Conservation (phyloP, 129 eudicot genomes). For the Chrysanthemum makinoi region DNA sequence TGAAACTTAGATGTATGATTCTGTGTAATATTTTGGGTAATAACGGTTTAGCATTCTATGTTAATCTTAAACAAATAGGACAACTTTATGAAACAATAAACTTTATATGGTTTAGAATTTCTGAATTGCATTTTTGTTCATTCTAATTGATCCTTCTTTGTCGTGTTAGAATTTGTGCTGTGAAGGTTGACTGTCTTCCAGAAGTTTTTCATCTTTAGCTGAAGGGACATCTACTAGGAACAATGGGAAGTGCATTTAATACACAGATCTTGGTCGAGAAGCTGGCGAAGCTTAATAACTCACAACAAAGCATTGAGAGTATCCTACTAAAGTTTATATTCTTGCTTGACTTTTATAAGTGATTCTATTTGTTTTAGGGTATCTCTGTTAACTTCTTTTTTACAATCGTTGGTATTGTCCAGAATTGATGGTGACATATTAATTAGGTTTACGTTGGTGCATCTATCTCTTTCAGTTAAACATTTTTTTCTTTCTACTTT, state of each 20-base stretch:
- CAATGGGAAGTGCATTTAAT: constrained; percentile 79
- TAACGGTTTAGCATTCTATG: no score
- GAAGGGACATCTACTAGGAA: constrained; percentile 23
- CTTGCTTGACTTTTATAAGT: neutral
- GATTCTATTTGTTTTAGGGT: neutral
- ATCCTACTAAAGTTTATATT: constrained; percentile 48
- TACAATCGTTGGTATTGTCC: neutral
- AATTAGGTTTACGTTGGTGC: neutral
- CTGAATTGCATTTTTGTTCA: constrained; percentile 12
- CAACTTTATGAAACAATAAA: no score
- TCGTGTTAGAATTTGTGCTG: constrained; percentile 22
- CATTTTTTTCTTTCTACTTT: neutral
- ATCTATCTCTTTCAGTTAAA: neutral
- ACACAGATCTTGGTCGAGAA: constrained; percentile 82
- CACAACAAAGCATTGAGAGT: constrained; percentile 99
- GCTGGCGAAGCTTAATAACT: constrained; percentile 80
- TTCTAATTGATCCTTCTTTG: neutral
- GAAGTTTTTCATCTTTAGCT: constrained; percentile 23
- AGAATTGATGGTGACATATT: constrained; percentile 8
- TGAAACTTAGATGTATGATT: no score
- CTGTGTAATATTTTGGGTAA: no score
- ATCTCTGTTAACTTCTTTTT: neutral
- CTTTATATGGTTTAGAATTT: neutral
- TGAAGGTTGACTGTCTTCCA: constrained; percentile 37
- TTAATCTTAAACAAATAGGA: no score